Evolutionary conservation across 1,284 basidiomycete genomes (phyloP), one percentile per base, ranked within the genome.

Genomic region (Ganoderma multipileum): DNA sequence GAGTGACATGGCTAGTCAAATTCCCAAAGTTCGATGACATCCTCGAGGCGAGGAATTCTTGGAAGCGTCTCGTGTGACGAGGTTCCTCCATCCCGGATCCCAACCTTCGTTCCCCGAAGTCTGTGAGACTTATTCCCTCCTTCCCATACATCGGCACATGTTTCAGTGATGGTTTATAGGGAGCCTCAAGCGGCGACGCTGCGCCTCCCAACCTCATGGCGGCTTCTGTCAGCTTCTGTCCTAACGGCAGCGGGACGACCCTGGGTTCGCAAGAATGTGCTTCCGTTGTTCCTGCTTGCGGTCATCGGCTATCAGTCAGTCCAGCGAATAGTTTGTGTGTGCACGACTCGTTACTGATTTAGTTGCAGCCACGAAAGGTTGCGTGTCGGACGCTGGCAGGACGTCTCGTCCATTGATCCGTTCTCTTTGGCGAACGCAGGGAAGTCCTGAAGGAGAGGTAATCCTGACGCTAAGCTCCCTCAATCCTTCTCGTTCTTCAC

Each of bases 291-390:
- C 47, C 47, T 8, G 47, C 9, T 50, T 23, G 23, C 23, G 9
- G 47, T 50, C 47, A 50, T 50, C 47, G 47, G 47, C 47, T 50
- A 50, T 50, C 47, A 50, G 47, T 50, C 47, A 50, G 23, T 26
- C 23, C 47, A 50, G 23, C 1, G 47, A 26, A 50, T 26, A 50
- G 47, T 26, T 23, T 47, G 47, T 12, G 47, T 26, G 11, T 23
- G 26, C 23, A 50, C 47, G 23, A 26, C 23, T 6, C 23, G 7
- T 50, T 50, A 9, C 23, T 23, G 47, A 50, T 50, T 26, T 23
- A 50, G 14, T 50, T 50, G 47, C 23, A 26, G 47, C 47, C 47
- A 50, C 47, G 23, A 50, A 3, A 26, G 47, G 23, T 50, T 23
- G 23, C 47, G 47, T 50, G 47, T 26, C 23, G 23, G 3, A 50